Evolutionary conservation across 1,139 yeast genomes (phyloP), one percentile per base, ranked within the genome.

Genomic region (Taiozyma sp.): DNA sequence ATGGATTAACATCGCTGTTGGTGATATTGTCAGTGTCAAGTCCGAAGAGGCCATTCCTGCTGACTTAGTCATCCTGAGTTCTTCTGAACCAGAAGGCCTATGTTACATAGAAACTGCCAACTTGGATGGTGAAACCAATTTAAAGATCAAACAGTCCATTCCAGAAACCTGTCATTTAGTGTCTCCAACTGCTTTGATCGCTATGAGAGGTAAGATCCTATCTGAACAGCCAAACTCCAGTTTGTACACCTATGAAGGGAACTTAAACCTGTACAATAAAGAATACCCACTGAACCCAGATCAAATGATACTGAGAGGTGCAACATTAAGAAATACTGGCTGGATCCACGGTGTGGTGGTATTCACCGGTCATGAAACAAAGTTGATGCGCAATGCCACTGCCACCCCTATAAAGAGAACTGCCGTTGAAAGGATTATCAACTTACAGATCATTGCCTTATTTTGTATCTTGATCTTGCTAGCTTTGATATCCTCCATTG

Each of bases 81-180:
- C 97, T 1, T 92, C 98, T 0, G 99, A 95, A 67, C 99, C 99
- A 0, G 98, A 93, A 70, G 99, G 99, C 7, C 75, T 95, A 55
- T 95, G 99, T 66, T 95, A 95, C 63, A 90, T 93, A 53, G 99
- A 95, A 70, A 95, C 99, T 1, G 96, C 99, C 1, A 95, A 95
- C 64, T 75, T 95, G 57, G 99, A 95, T 68, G 99, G 99, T 54
- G 99, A 95, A 68, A 95, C 99, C 0, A 95, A 95, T 65, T 76
- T 95, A 62, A 95, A 95, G 65, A 93, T 95, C 63, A 95, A 95
- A 64, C 98, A 95, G 66, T 83, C 97, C 1, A 78, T 79, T 52
- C 73, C 80, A 1, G 97, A 91, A 63, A 93, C 99, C 0, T 78
- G 91, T 1, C 75, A 79, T 57, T 68, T 88, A 54, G 87, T 88